Evolutionary conservation across 2,329 filamentous ascomycete genomes (phyloP).

Genomic region (Dothideomycetes sp.): DNA sequence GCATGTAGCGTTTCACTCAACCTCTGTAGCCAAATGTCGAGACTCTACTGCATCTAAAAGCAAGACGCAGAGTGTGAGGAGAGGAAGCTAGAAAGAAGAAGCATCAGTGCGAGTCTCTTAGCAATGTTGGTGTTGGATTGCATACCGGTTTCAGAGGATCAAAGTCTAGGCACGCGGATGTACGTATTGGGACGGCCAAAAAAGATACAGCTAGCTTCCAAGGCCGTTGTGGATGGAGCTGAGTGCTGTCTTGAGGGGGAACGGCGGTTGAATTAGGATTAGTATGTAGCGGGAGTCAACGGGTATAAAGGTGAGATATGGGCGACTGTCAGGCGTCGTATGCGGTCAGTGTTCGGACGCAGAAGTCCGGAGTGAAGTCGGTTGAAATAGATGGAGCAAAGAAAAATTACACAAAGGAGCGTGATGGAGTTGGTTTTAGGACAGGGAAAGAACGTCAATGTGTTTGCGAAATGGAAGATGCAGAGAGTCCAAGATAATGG

Average conservation of each 20-base stretch:
- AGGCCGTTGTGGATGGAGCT: constrained; percentile 9
- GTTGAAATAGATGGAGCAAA: constrained; percentile 10
- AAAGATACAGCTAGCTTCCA: constrained; percentile 1
- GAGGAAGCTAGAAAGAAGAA: background rate
- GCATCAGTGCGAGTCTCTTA: constrained; percentile 1
- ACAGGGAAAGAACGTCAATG: constrained; percentile 5
- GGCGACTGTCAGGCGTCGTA: constrained; percentile 6
- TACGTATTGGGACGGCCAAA: background rate
- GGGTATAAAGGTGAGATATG: constrained; percentile 8
- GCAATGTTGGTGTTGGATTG: constrained; percentile 2
- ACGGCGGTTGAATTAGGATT: constrained; percentile 13
- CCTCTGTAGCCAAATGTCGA: constrained; percentile 2
- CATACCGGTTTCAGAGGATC: constrained; percentile 10
- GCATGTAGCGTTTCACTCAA: constrained; percentile 4
- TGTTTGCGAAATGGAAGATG: constrained; percentile 5
- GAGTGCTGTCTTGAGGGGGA: constrained; percentile 9
- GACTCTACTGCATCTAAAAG: constrained; percentile 12
- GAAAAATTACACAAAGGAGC: constrained; percentile 12
- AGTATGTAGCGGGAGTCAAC: constrained; percentile 10
- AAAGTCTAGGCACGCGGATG: constrained; percentile 9
- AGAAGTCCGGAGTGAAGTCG: constrained; percentile 1
- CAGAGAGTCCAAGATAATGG: constrained; percentile 1
- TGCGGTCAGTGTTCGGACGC: constrained; percentile 10
- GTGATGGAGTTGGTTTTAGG: constrained; percentile 9
- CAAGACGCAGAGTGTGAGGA: constrained; percentile 5